These are phyloP conservation scores for Leccinum pellstonianum DNA, from an alignment of 768 basidiomycete genomes.

Conservation along the genomic window DNA sequence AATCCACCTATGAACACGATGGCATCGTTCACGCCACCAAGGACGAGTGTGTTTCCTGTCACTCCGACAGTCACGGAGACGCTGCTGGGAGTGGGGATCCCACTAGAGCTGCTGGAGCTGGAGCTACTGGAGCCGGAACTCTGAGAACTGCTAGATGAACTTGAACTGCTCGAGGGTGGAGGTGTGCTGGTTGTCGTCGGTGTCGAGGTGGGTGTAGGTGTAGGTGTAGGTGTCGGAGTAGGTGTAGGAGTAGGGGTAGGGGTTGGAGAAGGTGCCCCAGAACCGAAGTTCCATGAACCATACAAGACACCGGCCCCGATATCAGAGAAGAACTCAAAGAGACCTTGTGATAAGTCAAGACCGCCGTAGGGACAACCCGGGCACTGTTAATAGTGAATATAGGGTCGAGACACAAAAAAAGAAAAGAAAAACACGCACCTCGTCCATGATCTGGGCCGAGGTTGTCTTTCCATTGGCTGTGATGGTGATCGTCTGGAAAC, in stretches of 20 bases:
- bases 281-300: conserved; percentile 54
- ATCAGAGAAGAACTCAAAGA: conserved; percentile 61
- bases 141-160: conserved; percentile 15
- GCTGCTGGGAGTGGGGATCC: conserved; percentile 18
- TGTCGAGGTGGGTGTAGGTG: conserved; percentile 14
- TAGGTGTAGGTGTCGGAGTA: conserved; percentile 21
- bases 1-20: conserved; percentile 22
- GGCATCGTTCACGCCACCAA: conserved; percentile 16
- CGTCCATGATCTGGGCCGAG: conserved; percentile 59
- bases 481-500: conserved; percentile 63
- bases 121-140: conserved; percentile 4
- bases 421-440: conserved; percentile 36
- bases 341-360: conserved; percentile 65
- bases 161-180: conserved; percentile 19
- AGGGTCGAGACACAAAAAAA: not conserved
- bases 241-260: conserved; percentile 22
- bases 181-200: conserved; percentile 15
- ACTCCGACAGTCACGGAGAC: conserved; percentile 14
- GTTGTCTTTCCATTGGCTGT: conserved; percentile 55
- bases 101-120: conserved; percentile 24
- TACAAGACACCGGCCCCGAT: conserved; percentile 51
- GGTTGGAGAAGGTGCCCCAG: conserved; percentile 23
- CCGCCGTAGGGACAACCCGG: conserved; percentile 63
- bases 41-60: conserved; percentile 10
- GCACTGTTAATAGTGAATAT: conserved; percentile 41